Evolutionary conservation across 202 grass and related monocot genomes (phyloP).

Genomic region (Panicum hallii): DNA sequence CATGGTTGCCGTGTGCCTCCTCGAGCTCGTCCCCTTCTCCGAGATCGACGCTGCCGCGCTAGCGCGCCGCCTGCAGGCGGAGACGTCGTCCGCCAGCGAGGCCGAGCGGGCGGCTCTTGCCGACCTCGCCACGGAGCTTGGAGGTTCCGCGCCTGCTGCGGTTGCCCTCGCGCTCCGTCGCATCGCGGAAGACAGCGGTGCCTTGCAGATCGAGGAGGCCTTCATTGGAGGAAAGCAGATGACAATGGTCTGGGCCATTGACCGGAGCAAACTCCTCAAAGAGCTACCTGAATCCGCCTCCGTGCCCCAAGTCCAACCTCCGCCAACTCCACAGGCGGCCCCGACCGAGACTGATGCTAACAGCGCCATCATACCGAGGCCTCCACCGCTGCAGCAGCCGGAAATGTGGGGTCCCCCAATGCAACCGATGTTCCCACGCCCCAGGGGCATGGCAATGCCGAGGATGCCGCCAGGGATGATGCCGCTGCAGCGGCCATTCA

Average conservation of each 20-base stretch:
- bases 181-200: conserved; percentile 82
- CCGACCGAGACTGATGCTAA: conserved; percentile 46
- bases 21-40: conserved; percentile 79
- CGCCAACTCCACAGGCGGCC: conserved; percentile 33
- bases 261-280: conserved; percentile 94
- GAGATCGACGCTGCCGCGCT: conserved; percentile 87
- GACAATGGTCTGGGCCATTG: conserved; percentile 92
- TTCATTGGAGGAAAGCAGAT: conserved; percentile 79
- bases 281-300: conserved; percentile 81
- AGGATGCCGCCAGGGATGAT: conserved; percentile 65
- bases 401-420: conserved; percentile 87
- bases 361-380: conserved; percentile 58
- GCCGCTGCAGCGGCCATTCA: conserved; percentile 73
- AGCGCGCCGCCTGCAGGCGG: conserved; percentile 72
- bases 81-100: conserved; percentile 67
- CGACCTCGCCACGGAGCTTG: conserved; percentile 74
- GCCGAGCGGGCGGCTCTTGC: conserved; percentile 70
- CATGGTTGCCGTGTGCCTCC: conserved; percentile 92
- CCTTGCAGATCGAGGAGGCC: conserved; percentile 85
- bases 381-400: conserved; percentile 56
- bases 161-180: conserved; percentile 77
- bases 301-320: conserved; percentile 51
- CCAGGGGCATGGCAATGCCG: conserved; percentile 68
- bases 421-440: conserved; percentile 75
- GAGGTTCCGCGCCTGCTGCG: conserved; percentile 58